Evolutionary conservation across 352 stramenopile genomes (phyloP), one percentile per base, ranked within the genome.

Genomic region (Pythium rhizo-oryzae): DNA sequence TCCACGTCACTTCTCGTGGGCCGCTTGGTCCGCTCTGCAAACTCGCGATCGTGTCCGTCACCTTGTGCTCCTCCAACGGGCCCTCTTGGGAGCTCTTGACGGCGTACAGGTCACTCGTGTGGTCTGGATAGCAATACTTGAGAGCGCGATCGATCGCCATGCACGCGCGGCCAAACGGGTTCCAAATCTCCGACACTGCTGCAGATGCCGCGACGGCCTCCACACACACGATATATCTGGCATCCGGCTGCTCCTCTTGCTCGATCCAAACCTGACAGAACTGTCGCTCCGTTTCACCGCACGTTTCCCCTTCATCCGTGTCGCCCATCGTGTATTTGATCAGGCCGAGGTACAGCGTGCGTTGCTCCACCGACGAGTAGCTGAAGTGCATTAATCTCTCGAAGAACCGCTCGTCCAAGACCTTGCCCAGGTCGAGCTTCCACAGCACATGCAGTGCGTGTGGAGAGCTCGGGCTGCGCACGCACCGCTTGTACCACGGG

Each of bases 181-280:
- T 37, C 53, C 53, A 59, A 16, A 59, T 43, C 8, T 37, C 8
- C 7, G 39, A 24, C 15, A 28, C 28, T 4, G 9, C 13, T 15
- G 25, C 1, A 7, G 53, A 44, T n/a, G 8, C 53, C 18, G 53
- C 53, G 18, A 59, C 53, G 30, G 53, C 53, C 21, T 59, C 53
- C 9, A 59, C 53, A n/a, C 23, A 59, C 9, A 59, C 53, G 4
- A 59, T 28, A 19, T 59, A 59, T 24, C 35, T 8, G 3, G 11
- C 53, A 8, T 59, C 53, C 28, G 28, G 28, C 28, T 33, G 28
- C 24, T 59, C 53, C 16, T 59, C 53, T 43, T 59, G 53, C 1
- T 59, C 53, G 53, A 59, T 59, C 53, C 53, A 59, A 11, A 59
- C 53, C 15, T 59, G 53, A 43, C 53, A 59, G 25, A 59, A 59